Percentiles rank a stretch among this genome's conserved stretches.
phyloP scores from a whole-genome alignment of 257 asterid genomes.

The Solanum sejunctum region DNA sequence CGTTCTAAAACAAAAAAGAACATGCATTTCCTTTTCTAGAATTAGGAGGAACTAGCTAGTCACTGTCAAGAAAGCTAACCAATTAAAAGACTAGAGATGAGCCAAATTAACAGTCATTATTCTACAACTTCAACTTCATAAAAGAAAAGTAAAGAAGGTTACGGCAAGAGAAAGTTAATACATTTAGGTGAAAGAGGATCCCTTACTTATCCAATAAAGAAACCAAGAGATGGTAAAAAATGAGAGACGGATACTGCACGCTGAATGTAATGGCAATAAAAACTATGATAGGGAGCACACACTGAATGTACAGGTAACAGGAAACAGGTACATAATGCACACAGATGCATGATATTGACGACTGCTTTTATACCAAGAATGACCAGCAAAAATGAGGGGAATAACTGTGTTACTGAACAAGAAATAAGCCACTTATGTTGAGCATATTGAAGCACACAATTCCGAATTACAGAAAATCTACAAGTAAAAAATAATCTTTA shows the following conservation, averaged over 20 bases:
- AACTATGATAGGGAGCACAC: neutral
- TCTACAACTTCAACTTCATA: neutral
- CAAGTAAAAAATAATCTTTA: neutral
- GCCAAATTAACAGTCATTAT: neutral
- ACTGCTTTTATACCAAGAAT: neutral
- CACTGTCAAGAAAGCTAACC: neutral
- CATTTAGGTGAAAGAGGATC: neutral
- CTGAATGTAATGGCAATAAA: neutral
- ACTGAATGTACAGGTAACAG: neutral
- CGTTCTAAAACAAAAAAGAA: neutral
- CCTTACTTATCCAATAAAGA: neutral
- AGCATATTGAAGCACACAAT: neutral
- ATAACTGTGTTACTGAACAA: neutral
- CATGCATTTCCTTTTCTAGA: neutral
- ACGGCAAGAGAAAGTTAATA: neutral
- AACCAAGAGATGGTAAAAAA: neutral
- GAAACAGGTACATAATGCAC: neutral
- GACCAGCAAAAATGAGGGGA: neutral
- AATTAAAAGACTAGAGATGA: neutral
- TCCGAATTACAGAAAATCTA: neutral
- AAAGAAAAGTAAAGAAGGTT: neutral
- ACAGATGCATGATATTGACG: neutral
- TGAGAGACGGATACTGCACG: neutral
- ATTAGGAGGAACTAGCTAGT: neutral
- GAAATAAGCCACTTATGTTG: neutral